Conservation (phyloP, 2,329 filamentous ascomycete genomes). For the Blastomyces parvus region DNA sequence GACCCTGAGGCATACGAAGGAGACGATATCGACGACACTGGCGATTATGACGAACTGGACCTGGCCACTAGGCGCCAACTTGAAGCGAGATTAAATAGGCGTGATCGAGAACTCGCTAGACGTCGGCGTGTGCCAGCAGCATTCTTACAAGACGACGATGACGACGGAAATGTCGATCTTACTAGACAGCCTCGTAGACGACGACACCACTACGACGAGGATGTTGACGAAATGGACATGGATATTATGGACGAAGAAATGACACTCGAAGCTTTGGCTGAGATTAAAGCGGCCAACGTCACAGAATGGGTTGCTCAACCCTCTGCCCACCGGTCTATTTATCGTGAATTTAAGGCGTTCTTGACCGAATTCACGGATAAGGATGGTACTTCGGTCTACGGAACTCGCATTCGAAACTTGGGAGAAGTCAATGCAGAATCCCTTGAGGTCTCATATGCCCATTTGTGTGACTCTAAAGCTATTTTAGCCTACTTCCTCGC, state of each 20-base stretch:
- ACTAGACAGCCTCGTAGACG: slow-evolving; percentile 76
- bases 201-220: slow-evolving; percentile 87
- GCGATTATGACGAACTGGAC: slow-evolving; percentile 54
- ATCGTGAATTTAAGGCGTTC: slow-evolving; percentile 94
- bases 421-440: slow-evolving; percentile 96
- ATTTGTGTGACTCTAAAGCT: slow-evolving; percentile 81
- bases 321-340: slow-evolving; percentile 83
- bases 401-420: slow-evolving; percentile 85
- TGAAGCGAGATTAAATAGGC: slow-evolving; percentile 52
- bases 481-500: slow-evolving; percentile 92
- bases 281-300: slow-evolving; percentile 86
- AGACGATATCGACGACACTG: slow-evolving; percentile 54
- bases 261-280: slow-evolving; percentile 78
- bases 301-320: slow-evolving; percentile 92
- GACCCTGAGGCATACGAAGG: slow-evolving; percentile 45
- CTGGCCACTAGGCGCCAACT: slow-evolving; percentile 49
- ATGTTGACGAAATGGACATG: slow-evolving; percentile 80
- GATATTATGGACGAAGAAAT: slow-evolving; percentile 96
- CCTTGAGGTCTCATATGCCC: slow-evolving; percentile 90
- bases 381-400: slow-evolving; percentile 83
- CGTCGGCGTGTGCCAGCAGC: slow-evolving; percentile 52
- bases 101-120: slow-evolving; percentile 52
- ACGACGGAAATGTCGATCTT: slow-evolving; percentile 74
- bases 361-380: slow-evolving; percentile 92
- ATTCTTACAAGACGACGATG: slow-evolving; percentile 64